Base-by-base conservation (phyloP, 345 rosid genomes). In the Iberis pinnata region DNA sequence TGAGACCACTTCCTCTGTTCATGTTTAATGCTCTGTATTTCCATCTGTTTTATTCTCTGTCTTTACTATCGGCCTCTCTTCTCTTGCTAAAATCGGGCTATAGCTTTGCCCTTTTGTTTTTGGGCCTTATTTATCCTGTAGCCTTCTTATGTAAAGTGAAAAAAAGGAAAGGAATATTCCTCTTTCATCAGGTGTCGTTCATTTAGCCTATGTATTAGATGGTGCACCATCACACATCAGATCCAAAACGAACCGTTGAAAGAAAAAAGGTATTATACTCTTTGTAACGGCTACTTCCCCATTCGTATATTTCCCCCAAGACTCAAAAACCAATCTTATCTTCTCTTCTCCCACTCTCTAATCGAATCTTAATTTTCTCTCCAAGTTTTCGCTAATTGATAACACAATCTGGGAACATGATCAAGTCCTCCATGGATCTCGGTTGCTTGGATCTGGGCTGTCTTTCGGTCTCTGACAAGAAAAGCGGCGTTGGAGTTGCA, bases 361-460 rank as follows among this genome's bases (percentile, higher is more conserved):
- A 14, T 63, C 56, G 20, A 43, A 43, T n/a, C 59, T 7, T n/a
- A 31, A 17, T 4, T 25, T 14, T 45, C 49, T 39, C 35, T 43
- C 2, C 7, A 18, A 8, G 14, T 2, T 27, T 24, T 22, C 60
- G 8, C 63, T 33, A 20, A 0, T 14, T 3, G 45, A 61, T 61
- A 42, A 37, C 5, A 20, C 7, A 1, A 55, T 27, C 9, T 41
- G 36, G 56, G 19, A 39, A 60, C 6, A 67, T 67, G 71, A 56
- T 61, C 7, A 68, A 68, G 26, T 22, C 56, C 25, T 56, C 67
- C 49, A 81, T 87, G 84, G 89, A 87, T 69, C 70, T 76, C 47
- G 92, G 89, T 16, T 81, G 89, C 68, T 66, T 81, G 66, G 88
- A 86, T 59, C 46, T 79, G 64, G 81, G 88, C 25, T 75, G 88